Evolutionary conservation across 768 basidiomycete species (phyloP), one percentile per base, ranked within the genome.

Genomic region (Nevesoporus exiguus): DNA sequence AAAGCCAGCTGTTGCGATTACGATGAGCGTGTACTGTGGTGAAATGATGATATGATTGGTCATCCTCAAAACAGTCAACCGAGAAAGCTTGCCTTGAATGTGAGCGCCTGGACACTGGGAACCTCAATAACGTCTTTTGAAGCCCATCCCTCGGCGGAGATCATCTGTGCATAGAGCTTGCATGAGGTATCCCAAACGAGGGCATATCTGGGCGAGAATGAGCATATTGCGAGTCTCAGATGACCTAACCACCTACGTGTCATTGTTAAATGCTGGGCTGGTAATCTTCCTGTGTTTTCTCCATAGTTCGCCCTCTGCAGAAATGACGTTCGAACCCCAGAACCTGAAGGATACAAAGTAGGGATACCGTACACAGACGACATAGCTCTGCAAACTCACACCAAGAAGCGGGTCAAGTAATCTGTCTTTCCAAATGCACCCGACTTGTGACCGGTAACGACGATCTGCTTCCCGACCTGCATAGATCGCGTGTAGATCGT

Each of bases 1-100:
- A 19, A 68, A 68, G 24, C 61, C 61, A 27, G 54, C 62, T 3
- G 61, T 66, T 13, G 64, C 56, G 43, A 66, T 55, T 21, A 68
- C 58, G 21, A 52, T 57, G 41, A 66, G 54, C 14, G 57, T 55
- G 15, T 63, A 66, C 60, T 67, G 30, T 39, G 25, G 22, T 36
- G 19, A 48, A 14, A 5, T 43, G 11, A 21, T 2, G 5, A 19
- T 9, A 36, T 22, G 29, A 10, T 4, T 34, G 4, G 13, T 33
- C 22, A 21, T 44, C 25, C 15, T 24, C 15, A 9, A 44, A 22
- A 8, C 24, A 22, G 33, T 17, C 4, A 19, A 14, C 29, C n/a
- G 24, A 48, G n/a, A 30, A 27, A 17, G 30, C 52, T 24, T 17
- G 13, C 65, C 63, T 66, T 68, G 55, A 37, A 47, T 21, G 66